Conservation (phyloP, 495 filamentous ascomycete genomes). For the Trichoderma parareesei region DNA sequence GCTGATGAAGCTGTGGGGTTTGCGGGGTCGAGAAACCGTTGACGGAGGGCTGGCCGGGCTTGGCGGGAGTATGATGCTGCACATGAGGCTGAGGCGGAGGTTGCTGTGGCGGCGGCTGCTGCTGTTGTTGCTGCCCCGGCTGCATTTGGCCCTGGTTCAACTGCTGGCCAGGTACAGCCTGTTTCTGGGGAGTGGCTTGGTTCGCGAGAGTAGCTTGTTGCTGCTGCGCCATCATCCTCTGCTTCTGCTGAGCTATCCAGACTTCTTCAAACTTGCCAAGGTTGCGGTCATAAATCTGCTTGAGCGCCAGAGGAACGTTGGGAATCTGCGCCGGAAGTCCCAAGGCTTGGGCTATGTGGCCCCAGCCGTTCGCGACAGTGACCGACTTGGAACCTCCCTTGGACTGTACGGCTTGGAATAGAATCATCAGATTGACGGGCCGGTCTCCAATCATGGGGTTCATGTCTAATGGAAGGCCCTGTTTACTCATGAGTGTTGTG, state of each 20-base stretch:
- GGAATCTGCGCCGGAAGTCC: slow-evolving; percentile 61
- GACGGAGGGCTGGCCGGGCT: slow-evolving; percentile 21
- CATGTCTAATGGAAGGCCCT: slow-evolving; percentile 58
- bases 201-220: not conserved
- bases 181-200: slow-evolving; percentile 34
- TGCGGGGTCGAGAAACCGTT: slow-evolving; percentile 47
- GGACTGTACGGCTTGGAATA: slow-evolving; percentile 69
- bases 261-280: slow-evolving; percentile 65
- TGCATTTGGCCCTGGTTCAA: slow-evolving; percentile 19
- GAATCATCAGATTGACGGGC: slow-evolving; percentile 58
- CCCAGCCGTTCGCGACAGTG: slow-evolving; percentile 60
- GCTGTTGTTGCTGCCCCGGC: slow-evolving; percentile 32
- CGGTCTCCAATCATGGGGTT: slow-evolving; percentile 65
- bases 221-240: slow-evolving; percentile 48
- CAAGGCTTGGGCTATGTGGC: slow-evolving; percentile 56
- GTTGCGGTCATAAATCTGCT: slow-evolving; percentile 64
- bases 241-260: slow-evolving; percentile 52
- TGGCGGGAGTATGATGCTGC: slow-evolving; percentile 13
- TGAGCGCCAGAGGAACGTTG: slow-evolving; percentile 58
- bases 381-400: slow-evolving; percentile 73
- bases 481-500: slow-evolving; percentile 59
- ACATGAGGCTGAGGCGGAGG: slow-evolving; percentile 16
- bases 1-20: slow-evolving; percentile 31
- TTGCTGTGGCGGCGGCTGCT: slow-evolving; percentile 16
- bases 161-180: slow-evolving; percentile 37